A percentile compares a stretch with the other conserved stretches of the same genome.
These are phyloP conservation scores for Tardiomyces blankii DNA, from an alignment of 1,139 yeast genomes.

Conservation along the genomic window DNA sequence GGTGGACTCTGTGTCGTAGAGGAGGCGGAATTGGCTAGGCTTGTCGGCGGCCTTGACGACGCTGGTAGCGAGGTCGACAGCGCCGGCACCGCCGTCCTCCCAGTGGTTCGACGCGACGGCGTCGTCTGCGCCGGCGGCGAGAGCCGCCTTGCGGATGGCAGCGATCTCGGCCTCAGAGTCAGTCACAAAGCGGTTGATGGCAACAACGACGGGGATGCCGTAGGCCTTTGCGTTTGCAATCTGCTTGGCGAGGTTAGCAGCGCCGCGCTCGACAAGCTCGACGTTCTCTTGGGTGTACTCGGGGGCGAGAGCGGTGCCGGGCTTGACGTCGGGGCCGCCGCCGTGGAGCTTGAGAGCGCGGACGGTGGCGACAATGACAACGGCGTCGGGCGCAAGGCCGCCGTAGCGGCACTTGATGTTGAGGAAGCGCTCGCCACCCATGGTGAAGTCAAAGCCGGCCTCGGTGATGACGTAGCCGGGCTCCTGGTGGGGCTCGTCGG, in stretches of 20 bases:
- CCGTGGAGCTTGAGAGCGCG: slow-evolving; percentile 97
- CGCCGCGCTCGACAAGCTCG: slow-evolving; percentile 74
- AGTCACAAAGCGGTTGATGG: slow-evolving; percentile 83
- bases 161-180: slow-evolving; percentile 80
- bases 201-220: slow-evolving; percentile 92
- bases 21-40: slow-evolving; percentile 56
- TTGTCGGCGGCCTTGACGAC: slow-evolving; percentile 51
- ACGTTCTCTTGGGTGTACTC: slow-evolving; percentile 79
- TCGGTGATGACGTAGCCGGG: slow-evolving; percentile 93
- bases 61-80: slow-evolving; percentile 76
- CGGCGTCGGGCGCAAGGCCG: slow-evolving; percentile 82
- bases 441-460: slow-evolving; percentile 97
- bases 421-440: slow-evolving; percentile 98
- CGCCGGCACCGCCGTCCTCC: slow-evolving; percentile 98
- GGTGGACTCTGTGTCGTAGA: slow-evolving; percentile 56
- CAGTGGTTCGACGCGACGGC: slow-evolving; percentile 94
- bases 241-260: slow-evolving; percentile 86
- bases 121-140: slow-evolving; percentile 87
- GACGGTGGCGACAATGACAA: slow-evolving; percentile 93
- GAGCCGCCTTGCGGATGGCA: slow-evolving; percentile 69
- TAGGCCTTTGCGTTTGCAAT: slow-evolving; percentile 76
- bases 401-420: slow-evolving; percentile 93
- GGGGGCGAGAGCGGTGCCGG: slow-evolving; percentile 83
- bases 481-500: slow-evolving; percentile 44
- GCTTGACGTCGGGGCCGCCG: slow-evolving; percentile 96